Conservation (phyloP, 108 stramenopile genomes). For the Conticribra weissflogii region DNA sequence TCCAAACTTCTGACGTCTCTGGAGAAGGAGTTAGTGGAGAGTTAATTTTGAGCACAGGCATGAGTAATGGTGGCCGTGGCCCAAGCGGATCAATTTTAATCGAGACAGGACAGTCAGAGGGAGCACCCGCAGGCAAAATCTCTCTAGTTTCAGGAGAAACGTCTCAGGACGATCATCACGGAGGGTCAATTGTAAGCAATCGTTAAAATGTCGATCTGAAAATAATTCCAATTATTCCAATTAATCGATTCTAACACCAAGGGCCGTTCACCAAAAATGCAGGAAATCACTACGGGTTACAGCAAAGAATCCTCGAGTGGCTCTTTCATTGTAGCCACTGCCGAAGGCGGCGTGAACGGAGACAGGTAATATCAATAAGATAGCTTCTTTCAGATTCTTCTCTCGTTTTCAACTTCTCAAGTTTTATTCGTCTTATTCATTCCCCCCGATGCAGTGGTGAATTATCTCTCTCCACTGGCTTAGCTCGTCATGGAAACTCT, state of each 20-base stretch:
- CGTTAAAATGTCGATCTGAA: no score
- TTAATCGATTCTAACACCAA: no score
- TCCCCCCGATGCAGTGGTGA: slow-evolving; percentile 30
- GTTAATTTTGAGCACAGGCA: slow-evolving; percentile 24
- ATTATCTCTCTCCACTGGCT: slow-evolving; percentile 8
- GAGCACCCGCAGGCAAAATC: slow-evolving; percentile 13
- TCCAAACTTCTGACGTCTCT: slow-evolving; percentile 7
- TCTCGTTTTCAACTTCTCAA: no score
- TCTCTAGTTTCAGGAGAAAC: slow-evolving; percentile 11
- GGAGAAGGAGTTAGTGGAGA: slow-evolving; percentile 17
- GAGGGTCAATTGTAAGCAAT: slow-evolving; percentile 1
- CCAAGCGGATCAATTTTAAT: slow-evolving; percentile 21
- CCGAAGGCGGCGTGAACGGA: slow-evolving; percentile 11
- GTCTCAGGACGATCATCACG: neutral
- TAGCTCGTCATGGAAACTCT: slow-evolving; percentile 11
- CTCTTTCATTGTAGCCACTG: slow-evolving; percentile 14
- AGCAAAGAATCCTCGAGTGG: slow-evolving; percentile 15
- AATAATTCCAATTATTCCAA: no score
- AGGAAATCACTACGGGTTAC: slow-evolving; percentile 17
- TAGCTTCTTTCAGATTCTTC: no score
- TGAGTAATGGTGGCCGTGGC: slow-evolving; percentile 5
- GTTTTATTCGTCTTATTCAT: no score
- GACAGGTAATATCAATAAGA: no score
- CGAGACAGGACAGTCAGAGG: slow-evolving; percentile 15
- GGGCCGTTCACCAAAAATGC: no score